Evolutionary conservation across 2,329 filamentous ascomycete genomes (phyloP).

Genomic region (Xylariaceae sp.): DNA sequence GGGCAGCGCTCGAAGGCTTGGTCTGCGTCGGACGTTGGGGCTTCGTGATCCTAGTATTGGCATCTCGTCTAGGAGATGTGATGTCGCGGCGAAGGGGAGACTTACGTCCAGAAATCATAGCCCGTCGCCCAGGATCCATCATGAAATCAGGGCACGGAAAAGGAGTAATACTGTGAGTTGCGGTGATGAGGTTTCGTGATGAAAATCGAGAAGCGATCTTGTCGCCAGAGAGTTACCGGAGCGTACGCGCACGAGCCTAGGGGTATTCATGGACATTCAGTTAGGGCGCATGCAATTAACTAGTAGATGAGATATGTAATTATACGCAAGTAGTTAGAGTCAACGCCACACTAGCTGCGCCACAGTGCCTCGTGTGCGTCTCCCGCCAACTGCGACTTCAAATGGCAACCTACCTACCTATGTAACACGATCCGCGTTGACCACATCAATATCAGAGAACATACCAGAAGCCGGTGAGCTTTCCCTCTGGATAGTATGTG

Average conservation of each 20-base stretch:
- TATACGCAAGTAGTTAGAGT: too few relatives aligned
- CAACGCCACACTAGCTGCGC: too few relatives aligned
- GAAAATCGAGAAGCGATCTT: neutral
- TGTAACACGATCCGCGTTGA: too few relatives aligned
- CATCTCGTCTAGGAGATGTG: conserved; percentile 53
- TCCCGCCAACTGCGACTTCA: too few relatives aligned
- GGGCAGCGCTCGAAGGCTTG: conserved; percentile 30
- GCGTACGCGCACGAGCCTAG: neutral
- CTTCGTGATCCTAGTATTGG: conserved; percentile 55
- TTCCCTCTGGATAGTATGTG: too few relatives aligned
- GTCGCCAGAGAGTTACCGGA: neutral
- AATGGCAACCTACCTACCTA: too few relatives aligned
- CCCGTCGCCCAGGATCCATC: conserved; percentile 54
- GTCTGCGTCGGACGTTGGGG: conserved; percentile 35
- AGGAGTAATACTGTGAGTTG: neutral
- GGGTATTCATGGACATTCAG: too few relatives aligned
- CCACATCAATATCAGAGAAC: too few relatives aligned
- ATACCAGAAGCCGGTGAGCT: too few relatives aligned
- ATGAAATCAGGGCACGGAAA: conserved; percentile 7
- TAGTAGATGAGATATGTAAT: too few relatives aligned
- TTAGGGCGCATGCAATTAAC: too few relatives aligned
- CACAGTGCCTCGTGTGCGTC: too few relatives aligned
- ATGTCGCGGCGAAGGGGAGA: conserved; percentile 47
- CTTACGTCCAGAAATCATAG: conserved; percentile 49
- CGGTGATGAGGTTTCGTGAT: neutral